Conservation (phyloP, 2,329 filamentous ascomycete genomes). For the Diaporthe caulivora region DNA sequence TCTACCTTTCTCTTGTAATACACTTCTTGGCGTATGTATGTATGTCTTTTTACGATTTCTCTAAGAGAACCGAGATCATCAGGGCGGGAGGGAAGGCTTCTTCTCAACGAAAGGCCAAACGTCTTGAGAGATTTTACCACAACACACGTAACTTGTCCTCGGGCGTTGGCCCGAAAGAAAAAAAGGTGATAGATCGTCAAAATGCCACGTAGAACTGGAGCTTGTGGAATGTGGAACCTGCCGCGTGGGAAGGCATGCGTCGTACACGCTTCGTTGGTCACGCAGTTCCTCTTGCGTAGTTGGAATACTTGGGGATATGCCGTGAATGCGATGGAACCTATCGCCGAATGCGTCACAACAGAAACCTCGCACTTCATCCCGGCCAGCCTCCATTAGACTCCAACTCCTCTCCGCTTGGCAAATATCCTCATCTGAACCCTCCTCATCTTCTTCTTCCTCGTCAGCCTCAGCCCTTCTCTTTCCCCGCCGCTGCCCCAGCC, state of each 20-base stretch:
- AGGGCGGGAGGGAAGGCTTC: neutral
- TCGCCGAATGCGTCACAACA: neutral
- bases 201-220: too few relatives aligned
- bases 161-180: too few relatives aligned
- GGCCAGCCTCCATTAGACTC: too few relatives aligned
- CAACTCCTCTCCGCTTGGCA: too few relatives aligned
- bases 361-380: too few relatives aligned
- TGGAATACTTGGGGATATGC: neutral
- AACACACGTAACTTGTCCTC: too few relatives aligned
- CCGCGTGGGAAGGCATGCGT: neutral
- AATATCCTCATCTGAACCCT: too few relatives aligned
- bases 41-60: neutral
- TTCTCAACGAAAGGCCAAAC: neutral
- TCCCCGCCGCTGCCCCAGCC: too few relatives aligned
- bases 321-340: neutral
- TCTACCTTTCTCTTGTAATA: slow-evolving; percentile 27
- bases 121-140: neutral
- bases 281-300: too few relatives aligned
- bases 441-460: too few relatives aligned
- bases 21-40: neutral
- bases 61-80: neutral
- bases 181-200: too few relatives aligned
- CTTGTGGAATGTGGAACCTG: neutral
- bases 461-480: too few relatives aligned
- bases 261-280: neutral